Evolutionary conservation across 2,329 filamentous ascomycete species (phyloP), one percentile per base, ranked within the genome.

Genomic region (Raffaelea arxii): DNA sequence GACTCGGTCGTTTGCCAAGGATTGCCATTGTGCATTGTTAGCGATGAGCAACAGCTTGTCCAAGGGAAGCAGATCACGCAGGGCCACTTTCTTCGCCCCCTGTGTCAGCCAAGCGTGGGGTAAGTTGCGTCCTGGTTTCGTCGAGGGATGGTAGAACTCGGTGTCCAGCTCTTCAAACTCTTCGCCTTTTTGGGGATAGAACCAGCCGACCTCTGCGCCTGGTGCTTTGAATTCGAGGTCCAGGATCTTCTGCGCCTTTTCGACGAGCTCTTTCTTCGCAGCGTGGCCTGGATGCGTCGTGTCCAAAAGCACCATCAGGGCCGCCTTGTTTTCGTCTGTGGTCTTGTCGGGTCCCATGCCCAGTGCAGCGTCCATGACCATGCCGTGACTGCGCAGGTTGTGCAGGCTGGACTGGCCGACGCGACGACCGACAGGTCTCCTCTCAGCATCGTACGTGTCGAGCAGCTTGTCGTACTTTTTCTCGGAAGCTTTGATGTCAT

Each of bases 391-490:
- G 25, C 41, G 41, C n/a, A 43, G 41, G 25, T 43, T 43, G 25
- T 43, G 41, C 25, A 43, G 41, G 41, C 41, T 43, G 14, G 25
- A 35, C 25, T 23, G 41, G 18, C 41, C 41, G 19, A 43, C 41
- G 5, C 42, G 38, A 37, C 32, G 40, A 23, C 52, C 50, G 16
- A 54, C 40, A 27, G 51, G 53, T 4, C 64, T 62, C 6, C 74
- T 66, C 54, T 77, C 73, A 3, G 54, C 51, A 44, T 70, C 62
- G 53, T 75, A 77, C 12, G 63, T 69, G 42, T 71, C 61, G 1
- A 78, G 61, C 2, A 77, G 59, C 0, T 59, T 52, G 10, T 66
- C 56, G 11, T 57, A 58, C 2, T 62, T 48, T 30, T 55, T 42
- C 27, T 54, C 43, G n/a, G n/a, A n/a, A n/a, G n/a, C n/a, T n/a